phyloP scores from a whole-genome alignment of 139 green algal species.

The Yamagishiella unicocca region DNA sequence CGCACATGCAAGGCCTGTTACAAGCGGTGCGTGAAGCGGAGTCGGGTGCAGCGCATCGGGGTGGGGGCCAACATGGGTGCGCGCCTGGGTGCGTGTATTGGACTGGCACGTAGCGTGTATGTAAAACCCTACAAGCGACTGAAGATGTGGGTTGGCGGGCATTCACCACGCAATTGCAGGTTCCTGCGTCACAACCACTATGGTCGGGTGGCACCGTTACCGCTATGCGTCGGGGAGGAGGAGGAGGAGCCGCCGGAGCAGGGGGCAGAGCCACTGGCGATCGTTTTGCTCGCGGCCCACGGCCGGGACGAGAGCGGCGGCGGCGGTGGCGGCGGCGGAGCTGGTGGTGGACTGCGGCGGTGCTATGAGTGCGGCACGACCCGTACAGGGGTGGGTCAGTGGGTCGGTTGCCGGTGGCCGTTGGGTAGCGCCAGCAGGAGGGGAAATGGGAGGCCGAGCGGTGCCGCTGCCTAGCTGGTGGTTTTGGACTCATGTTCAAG shows the following conservation, averaged over 20 bases:
- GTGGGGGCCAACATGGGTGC: no score
- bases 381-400: slow-evolving; percentile 6
- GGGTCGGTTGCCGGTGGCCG: no score
- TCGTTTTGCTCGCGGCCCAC: no score
- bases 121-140: neutral
- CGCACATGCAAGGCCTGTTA: slow-evolving; percentile 45
- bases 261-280: no score
- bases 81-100: no score
- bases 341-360: neutral
- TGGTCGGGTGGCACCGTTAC: slow-evolving; percentile 26
- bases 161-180: neutral
- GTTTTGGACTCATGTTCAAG: no score
- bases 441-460: no score
- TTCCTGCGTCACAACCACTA: slow-evolving; percentile 37
- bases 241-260: neutral
- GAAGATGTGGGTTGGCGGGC: neutral
- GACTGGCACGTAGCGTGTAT: neutral
- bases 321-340: neutral
- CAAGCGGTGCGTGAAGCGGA: slow-evolving; percentile 17
- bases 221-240: slow-evolving; percentile 9
- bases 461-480: no score
- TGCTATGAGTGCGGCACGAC: slow-evolving; percentile 45
- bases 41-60: neutral
- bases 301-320: neutral
- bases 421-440: no score